Base-by-base conservation (phyloP, 495 filamentous ascomycete species). In the Aspergillus kassunensis region DNA sequence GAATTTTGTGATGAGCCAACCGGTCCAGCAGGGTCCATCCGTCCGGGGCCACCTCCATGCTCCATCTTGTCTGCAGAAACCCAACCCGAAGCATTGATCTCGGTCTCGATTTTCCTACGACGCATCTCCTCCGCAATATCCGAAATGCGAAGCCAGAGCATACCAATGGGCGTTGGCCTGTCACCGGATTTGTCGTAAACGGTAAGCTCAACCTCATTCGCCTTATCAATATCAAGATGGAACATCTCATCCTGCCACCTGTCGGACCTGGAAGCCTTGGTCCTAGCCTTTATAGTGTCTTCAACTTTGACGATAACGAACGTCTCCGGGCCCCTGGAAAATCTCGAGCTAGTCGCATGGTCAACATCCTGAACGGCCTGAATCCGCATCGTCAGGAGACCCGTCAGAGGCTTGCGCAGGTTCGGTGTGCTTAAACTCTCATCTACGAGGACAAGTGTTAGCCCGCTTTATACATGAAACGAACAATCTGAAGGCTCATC, bases 121-220 rank as follows among this genome's bases (percentile, higher is more conserved):
- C 93, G 87, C 79, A 97, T 91, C 68, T 97, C 93, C 60, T 99
- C 93, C 21, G 87, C 90, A 55, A 99, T 95, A 67, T 99, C 93
- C 31, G 95, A 92, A 62, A 99, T 92, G 35, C 93, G 80, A 54
- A 99, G 80, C 93, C 93, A 99, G 6, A 97, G 77, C 80, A 99
- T 84, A 49, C 87, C 93, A 56, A 99, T 95, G 31, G 93, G 93
- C 39, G 95, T 80, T 2, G 91, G 86, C 58, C 95, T 87, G 51
- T 95, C 90, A 56, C 87, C 85, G 7, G 78, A 70, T 71, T 96
- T 96, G 63, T 99, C 93, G 67, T 97, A 99, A 25, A 97, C 92
- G 0, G 90, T 97, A 37, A 99, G 79, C 65, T 99, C 93, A 46
- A 99, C 87, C 70, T 99, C 93, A 66, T 99, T 97, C 44, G 95